Evolutionary conservation across 345 rosid species (phyloP).

Genomic region (Moringa oleifera): DNA sequence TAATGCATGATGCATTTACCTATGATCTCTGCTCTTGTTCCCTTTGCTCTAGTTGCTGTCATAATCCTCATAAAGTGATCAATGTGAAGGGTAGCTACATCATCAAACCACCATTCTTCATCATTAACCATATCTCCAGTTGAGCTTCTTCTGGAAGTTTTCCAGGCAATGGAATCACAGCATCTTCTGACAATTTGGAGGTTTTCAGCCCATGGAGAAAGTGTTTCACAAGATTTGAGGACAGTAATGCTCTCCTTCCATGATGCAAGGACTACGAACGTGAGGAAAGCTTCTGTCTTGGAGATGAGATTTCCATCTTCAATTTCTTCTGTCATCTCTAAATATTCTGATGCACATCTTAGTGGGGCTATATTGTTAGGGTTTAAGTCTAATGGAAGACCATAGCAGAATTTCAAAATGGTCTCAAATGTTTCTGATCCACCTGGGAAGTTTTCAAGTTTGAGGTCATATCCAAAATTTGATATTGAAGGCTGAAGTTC

Average conservation of each 20-base stretch:
- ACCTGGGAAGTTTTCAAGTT: slow-evolving; percentile 75
- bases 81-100: slow-evolving; percentile 45
- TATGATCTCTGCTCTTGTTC: slow-evolving; percentile 44
- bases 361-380: slow-evolving; percentile 58
- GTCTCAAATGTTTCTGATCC: slow-evolving; percentile 68
- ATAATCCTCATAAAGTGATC: slow-evolving; percentile 75
- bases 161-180: slow-evolving; percentile 77
- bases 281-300: slow-evolving; percentile 77
- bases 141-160: slow-evolving; percentile 44
- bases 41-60: slow-evolving; percentile 51
- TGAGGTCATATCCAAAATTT: slow-evolving; percentile 41
- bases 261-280: slow-evolving; percentile 67
- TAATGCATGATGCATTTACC: slow-evolving; percentile 57
- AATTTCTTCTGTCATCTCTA: slow-evolving; percentile 82
- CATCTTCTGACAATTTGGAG: slow-evolving; percentile 83
- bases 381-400: slow-evolving; percentile 51
- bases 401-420: slow-evolving; percentile 66
- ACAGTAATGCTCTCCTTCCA: slow-evolving; percentile 78
- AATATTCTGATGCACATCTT: slow-evolving; percentile 75
- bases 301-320: slow-evolving; percentile 78
- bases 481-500: slow-evolving; percentile 63
- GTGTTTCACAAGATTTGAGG: slow-evolving; percentile 57
- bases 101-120: slow-evolving; percentile 45
- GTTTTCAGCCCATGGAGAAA: slow-evolving; percentile 90
- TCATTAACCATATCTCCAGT: slow-evolving; percentile 25